Evolutionary conservation across 75 land plant species (phyloP).

Genomic region (Sequoiadendron giganteum): DNA sequence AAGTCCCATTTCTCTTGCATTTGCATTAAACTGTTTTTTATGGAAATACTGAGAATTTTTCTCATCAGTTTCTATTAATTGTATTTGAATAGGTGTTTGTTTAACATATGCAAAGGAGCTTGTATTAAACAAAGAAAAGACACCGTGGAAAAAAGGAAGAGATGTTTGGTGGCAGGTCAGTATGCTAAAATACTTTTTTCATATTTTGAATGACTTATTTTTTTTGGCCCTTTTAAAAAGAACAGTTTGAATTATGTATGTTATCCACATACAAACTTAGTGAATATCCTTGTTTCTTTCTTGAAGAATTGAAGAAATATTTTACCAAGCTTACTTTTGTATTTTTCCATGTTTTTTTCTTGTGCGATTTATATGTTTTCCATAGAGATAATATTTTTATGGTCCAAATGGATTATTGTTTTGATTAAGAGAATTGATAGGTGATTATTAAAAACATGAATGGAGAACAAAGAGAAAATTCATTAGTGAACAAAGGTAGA

Average conservation of each 20-base stretch:
- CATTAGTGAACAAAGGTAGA: too few species aligned
- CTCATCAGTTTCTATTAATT: neutral
- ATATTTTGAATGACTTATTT: neutral
- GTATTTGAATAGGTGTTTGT: constrained; percentile 54
- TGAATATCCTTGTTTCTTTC: neutral
- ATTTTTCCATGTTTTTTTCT: neutral
- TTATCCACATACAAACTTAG: neutral
- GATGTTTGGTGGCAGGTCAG: constrained; percentile 98
- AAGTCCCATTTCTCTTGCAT: neutral
- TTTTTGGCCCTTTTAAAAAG: neutral
- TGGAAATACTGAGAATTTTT: neutral
- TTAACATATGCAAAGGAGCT: constrained; percentile 70
- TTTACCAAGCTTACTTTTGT: neutral
- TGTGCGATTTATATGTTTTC: neutral
- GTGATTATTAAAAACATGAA: too few species aligned
- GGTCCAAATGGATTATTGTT: neutral
- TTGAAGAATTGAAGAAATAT: neutral
- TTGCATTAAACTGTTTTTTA: neutral
- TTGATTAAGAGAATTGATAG: too few species aligned
- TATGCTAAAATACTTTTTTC: neutral
- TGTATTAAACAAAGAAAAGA: constrained; percentile 67
- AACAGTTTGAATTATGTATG: neutral
- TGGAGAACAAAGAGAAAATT: too few species aligned
- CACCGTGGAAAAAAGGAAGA: constrained; percentile 78
- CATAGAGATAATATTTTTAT: neutral